A percentile compares a stretch with the other conserved stretches of the same genome.
phyloP scores from a whole-genome alignment of 1,284 basidiomycete species.

The Coniophora puteana region DNA sequence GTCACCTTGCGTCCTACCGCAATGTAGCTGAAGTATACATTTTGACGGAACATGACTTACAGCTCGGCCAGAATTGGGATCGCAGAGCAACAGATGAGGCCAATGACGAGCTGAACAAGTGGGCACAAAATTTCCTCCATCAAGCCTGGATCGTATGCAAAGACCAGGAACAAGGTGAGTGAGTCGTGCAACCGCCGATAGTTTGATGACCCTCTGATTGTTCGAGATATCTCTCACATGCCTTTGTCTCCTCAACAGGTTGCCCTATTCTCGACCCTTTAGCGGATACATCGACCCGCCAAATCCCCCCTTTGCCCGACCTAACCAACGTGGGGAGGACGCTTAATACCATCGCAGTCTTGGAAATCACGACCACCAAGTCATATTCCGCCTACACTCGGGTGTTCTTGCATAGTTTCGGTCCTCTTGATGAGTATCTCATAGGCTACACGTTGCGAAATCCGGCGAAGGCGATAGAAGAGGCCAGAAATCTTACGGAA shows the following conservation, averaged over 20 bases:
- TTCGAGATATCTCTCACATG: background rate
- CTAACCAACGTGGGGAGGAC: constrained; percentile 31
- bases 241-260: constrained; percentile 18
- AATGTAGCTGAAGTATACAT: constrained; percentile 42
- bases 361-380: constrained; percentile 45
- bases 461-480: constrained; percentile 41
- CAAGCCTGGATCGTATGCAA: constrained; percentile 47
- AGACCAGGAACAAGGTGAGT: constrained; percentile 40
- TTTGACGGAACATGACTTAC: constrained; percentile 31
- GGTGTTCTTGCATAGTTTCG: constrained; percentile 41
- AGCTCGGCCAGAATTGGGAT: constrained; percentile 17
- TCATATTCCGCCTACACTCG: constrained; percentile 53
- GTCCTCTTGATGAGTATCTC: constrained; percentile 39
- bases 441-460: constrained; percentile 47
- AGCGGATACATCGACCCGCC: constrained; percentile 42
- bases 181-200: background rate
- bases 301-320: constrained; percentile 38
- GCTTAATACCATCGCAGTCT: constrained; percentile 47
- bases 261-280: constrained; percentile 39
- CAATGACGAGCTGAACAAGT: constrained; percentile 35
- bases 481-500: constrained; percentile 42
- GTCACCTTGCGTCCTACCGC: constrained; percentile 43
- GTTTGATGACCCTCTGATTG: background rate
- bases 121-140: constrained; percentile 43
- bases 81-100: constrained; percentile 28